These are phyloP conservation scores for Erythrophleum fordii DNA, from an alignment of 306 rosid species.

Conservation along the genomic window DNA sequence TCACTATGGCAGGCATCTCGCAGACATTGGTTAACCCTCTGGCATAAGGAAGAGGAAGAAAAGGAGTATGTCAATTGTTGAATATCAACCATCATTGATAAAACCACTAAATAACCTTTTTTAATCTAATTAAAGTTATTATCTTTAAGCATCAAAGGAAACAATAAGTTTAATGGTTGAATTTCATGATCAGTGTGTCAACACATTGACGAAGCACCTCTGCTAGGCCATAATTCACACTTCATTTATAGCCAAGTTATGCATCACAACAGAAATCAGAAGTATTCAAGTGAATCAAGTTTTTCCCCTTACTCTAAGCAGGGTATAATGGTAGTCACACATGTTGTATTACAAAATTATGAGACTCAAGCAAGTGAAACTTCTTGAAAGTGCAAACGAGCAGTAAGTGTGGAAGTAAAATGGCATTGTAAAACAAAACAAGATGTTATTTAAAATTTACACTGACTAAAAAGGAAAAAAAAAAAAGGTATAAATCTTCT, in stretches of 20 bases:
- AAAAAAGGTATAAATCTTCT: neutral
- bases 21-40: conserved; percentile 91
- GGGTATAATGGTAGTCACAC: neutral
- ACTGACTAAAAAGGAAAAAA: conserved; percentile 34
- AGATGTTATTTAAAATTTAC: neutral
- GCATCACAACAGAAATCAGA: conserved; percentile 6
- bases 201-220: neutral
- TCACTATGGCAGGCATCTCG: conserved; percentile 51
- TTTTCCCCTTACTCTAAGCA: neutral
- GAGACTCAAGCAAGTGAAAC: neutral
- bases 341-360: neutral
- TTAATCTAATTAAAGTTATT: neutral
- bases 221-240: neutral
- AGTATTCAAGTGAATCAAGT: conserved; percentile 26
- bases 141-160: conserved; percentile 19
- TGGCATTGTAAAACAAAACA: neutral
- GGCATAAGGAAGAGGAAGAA: conserved; percentile 35
- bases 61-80: conserved; percentile 19
- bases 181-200: neutral
- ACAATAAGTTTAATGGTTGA: neutral
- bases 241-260: conserved; percentile 6
- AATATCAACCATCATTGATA: conserved; percentile 20
- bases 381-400: neutral
- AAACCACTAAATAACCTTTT: conserved; percentile 21
- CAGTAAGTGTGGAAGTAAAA: neutral